These are phyloP conservation scores for Pyracantha coccinea DNA, from an alignment of 331 rosid species.

Conservation along the genomic window DNA sequence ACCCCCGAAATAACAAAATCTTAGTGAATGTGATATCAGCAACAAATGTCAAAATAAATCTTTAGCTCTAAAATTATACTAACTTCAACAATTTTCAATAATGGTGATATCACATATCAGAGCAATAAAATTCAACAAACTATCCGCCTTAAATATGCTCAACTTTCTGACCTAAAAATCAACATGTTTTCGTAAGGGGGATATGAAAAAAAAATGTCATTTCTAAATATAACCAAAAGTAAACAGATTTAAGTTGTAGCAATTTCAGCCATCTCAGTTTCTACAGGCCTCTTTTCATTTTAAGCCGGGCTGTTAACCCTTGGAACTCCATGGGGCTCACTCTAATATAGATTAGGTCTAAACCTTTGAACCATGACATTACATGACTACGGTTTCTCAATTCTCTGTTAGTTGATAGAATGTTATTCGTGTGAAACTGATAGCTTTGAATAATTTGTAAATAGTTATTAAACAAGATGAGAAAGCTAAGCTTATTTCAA, in stretches of 20 bases:
- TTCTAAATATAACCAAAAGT: background rate
- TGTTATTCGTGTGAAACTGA: background rate
- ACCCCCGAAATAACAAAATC: background rate
- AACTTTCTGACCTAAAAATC: background rate
- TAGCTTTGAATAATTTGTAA: too few species aligned
- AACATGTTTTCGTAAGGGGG: background rate
- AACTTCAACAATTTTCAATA: background rate
- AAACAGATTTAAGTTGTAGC: background rate
- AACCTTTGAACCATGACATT: background rate
- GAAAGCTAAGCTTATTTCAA: too few species aligned
- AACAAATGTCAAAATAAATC: background rate
- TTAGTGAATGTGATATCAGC: background rate
- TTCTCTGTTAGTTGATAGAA: background rate
- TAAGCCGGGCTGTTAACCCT: background rate
- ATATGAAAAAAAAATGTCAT: background rate
- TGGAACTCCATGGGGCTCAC: background rate
- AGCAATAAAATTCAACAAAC: background rate
- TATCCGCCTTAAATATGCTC: background rate
- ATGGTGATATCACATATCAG: background rate
- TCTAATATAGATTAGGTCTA: background rate
- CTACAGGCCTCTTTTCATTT: background rate
- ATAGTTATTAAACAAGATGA: too few species aligned
- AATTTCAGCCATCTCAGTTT: background rate
- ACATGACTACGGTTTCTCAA: background rate
- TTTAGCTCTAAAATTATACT: background rate